Evolutionary conservation across 2,329 filamentous ascomycete species (phyloP), one percentile per base, ranked within the genome.

Genomic region (Aspergillus sp.): DNA sequence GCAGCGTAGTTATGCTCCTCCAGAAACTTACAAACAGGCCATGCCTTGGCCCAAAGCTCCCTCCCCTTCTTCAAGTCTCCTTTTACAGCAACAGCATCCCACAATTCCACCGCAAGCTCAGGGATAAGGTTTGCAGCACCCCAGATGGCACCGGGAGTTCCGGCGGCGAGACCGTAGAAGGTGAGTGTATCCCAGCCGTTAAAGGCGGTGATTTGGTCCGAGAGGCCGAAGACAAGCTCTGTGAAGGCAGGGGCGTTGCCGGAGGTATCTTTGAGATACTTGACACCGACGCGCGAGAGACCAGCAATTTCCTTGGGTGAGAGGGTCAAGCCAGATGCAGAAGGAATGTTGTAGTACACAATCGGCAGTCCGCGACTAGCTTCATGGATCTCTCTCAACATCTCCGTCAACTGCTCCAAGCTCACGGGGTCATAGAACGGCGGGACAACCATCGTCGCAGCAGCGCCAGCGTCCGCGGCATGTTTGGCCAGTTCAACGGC

Each of bases 151-250:
- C 75, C 75, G 41, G 73, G 73, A 7, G 73, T 72, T 0, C 75
- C 75, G 1, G 74, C 74, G 0, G 71, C 72, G 7, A 78, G 60
- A 7, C 75, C 74, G 51, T 78, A 78, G 55, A 78, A 78, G 0
- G 75, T 78, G 13, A 78, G 60, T 0, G 74, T 78, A 49, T 78
- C 75, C 75, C 75, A 78, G 1, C 75, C 75, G 48, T 78, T 78
- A 57, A 78, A 76, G 0, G 71, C 65, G 1, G 72, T 77, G 50
- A 77, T 71, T 22, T 65, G 55, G 46, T 70, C 62, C 2, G 60
- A 58, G 17, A 67, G 56, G 4, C 64, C 65, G 52, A 78, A 77
- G 3, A 78, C 61, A 12, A 78, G 55, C 48, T 78, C 74, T 2
- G 74, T 78, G 4, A 77, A 60, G 0, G 71, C 74, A 0, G 75